Evolutionary conservation across 2,329 filamentous ascomycete genomes (phyloP), one percentile per base, ranked within the genome.

Genomic region (Sphaerostilbella broomeana): DNA sequence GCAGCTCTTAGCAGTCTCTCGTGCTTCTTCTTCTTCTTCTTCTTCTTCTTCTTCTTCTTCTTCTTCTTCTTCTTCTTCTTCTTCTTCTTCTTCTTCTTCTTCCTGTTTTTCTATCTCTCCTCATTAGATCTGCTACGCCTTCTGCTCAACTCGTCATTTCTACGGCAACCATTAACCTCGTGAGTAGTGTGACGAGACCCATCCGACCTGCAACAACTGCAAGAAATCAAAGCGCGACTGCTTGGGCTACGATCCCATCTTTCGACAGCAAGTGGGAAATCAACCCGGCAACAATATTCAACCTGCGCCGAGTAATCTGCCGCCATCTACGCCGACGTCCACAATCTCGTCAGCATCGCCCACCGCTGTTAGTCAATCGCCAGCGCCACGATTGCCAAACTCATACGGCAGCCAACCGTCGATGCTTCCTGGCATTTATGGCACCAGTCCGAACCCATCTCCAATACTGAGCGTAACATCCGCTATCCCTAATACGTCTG

Each of bases 101-200:
- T 10, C 25, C 15, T 6, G 21, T 11, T 26, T 19, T 39, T 50
- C 33, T 36, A 49, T 44, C 51, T 42, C 39, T 50, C 44, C 47
- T 45, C 51, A n/a, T n/a, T n/a, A n/a, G n/a, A n/a, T n/a, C n/a
- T n/a, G n/a, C n/a, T n/a, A n/a, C n/a, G n/a, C n/a, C n/a, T n/a
- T n/a, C n/a, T n/a, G n/a, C n/a, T n/a, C n/a, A n/a, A n/a, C n/a
- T n/a, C n/a, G n/a, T n/a, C n/a, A n/a, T n/a, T n/a, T n/a, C n/a
- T n/a, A n/a, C n/a, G n/a, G n/a, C n/a, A n/a, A n/a, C n/a, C n/a
- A n/a, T n/a, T n/a, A n/a, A n/a, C n/a, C n/a, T n/a, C n/a, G n/a
- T n/a, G n/a, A n/a, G 51, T 61, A 95, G 92, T 98, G 92, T 68
- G 92, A 97, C 76, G 92, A 98, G 72, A 81, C 79, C 45, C 88